Base-by-base conservation (phyloP, 2,329 filamentous ascomycete genomes). In the Epichloe sylvatica region DNA sequence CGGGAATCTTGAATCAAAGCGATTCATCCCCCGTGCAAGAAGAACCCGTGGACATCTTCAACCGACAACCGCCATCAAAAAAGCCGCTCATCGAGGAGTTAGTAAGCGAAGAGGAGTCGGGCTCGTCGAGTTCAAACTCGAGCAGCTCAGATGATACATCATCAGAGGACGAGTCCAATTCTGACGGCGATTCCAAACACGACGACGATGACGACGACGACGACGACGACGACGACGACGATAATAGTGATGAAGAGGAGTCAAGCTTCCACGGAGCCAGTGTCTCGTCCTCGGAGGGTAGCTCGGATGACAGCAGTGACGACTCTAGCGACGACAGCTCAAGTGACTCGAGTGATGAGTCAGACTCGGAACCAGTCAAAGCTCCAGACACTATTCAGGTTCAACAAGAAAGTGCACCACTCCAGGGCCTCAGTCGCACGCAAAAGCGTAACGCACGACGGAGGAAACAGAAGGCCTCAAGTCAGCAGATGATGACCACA, bases 361-460 rank as follows among this genome's bases (percentile, higher is more conserved):
- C 51, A 3, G 45, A 40, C 9, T 50, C 53, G 12, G 56, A 55
- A 17, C 55, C 61, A 4, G 56, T 59, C 30, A 46, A 46, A 25
- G 42, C n/a, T 7, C 15, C 36, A 41, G 9, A 11, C 11, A 34
- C 21, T 11, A n/a, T 6, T 15, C 23, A 25, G 25, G 15, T 17
- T 17, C n/a, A 39, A 36, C 21, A 25, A 37, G 45, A 34, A 42
- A 45, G 17, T 9, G 40, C 41, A 30, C 51, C 69, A 5, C 63
- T 63, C 1, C 52, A 59, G 15, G 71, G 71, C 2, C 59, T 72
- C 46, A 60, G 62, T 0, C 64, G 57, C 35, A 79, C 76, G 0
- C 71, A 72, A 54, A 74, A 68, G 52, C 69, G 76, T 5, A 80
- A 80, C 53, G 69, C 68, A 8, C 67, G 76, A 30, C 68, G 75